Evolutionary conservation across 306 rosid genomes (phyloP).

Genomic region (Neltuma alba): DNA sequence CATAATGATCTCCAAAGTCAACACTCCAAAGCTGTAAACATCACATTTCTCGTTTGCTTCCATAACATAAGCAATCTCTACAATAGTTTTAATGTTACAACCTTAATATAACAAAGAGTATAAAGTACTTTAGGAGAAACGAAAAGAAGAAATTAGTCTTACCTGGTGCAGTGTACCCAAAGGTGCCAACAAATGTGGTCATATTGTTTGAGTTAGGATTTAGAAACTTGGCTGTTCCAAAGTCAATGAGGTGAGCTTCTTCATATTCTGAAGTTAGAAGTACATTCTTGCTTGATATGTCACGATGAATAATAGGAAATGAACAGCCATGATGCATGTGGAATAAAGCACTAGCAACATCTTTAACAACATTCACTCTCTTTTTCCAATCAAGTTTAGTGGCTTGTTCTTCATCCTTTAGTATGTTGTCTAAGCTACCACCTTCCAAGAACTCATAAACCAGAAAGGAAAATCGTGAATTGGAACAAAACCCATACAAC

Average conservation of each 20-base stretch:
- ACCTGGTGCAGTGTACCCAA: slow-evolving; percentile 33
- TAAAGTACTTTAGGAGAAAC: background rate
- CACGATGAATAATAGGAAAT: no score
- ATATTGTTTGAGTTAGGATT: background rate
- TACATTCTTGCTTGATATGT: background rate
- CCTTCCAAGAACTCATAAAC: no score
- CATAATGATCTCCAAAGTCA: slow-evolving; percentile 5
- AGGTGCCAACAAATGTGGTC: slow-evolving; percentile 27
- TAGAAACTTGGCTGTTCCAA: background rate
- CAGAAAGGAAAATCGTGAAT: no score
- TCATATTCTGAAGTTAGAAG: background rate
- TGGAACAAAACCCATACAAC: no score
- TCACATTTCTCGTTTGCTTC: background rate
- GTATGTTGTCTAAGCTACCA: no score
- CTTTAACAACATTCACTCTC: no score
- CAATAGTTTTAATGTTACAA: background rate
- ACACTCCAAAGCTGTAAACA: slow-evolving; percentile 3
- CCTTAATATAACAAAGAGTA: background rate
- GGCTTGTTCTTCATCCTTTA: no score
- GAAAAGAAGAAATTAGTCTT: background rate
- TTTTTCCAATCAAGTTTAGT: no score
- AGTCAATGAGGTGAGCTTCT: background rate
- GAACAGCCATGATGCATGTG: no score
- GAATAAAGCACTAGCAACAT: no score
- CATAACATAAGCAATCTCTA: slow-evolving; percentile 11